phyloP scores from a whole-genome alignment of 768 basidiomycete genomes.

The Pleurotus citrinopileatus region DNA sequence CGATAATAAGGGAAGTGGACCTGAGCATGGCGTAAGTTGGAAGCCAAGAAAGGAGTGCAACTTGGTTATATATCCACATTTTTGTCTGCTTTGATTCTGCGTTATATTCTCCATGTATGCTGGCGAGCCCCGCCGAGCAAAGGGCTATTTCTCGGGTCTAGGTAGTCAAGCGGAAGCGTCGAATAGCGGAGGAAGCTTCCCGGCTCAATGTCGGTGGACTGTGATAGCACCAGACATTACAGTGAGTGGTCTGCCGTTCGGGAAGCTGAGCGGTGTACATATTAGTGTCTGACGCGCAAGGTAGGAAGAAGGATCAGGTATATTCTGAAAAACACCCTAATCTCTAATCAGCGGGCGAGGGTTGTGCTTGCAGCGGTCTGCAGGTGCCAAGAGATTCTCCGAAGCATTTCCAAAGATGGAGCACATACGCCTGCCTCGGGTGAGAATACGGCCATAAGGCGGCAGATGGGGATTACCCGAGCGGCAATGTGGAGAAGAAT shows the following conservation, averaged over 20 bases:
- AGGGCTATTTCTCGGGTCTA: slow-evolving; percentile 10
- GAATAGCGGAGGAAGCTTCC: neutral
- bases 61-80: neutral
- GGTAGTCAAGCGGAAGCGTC: neutral
- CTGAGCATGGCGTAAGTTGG: neutral
- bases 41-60: neutral
- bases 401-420: slow-evolving; percentile 1
- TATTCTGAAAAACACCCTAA: no score
- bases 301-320: no score
- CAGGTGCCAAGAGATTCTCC: slow-evolving; percentile 8
- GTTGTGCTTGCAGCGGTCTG: no score
- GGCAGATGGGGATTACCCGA: neutral
- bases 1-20: neutral
- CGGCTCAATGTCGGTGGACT: slow-evolving; percentile 7
- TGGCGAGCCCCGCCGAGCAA: slow-evolving; percentile 5
- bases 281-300: no score
- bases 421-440: neutral
- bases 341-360: no score
- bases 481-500: neutral
- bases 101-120: neutral
- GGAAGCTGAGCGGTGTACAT: no score
- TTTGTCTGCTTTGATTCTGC: neutral
- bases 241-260: neutral
- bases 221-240: neutral
- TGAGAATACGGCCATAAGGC: neutral